Evolutionary conservation across 768 basidiomycete species (phyloP).

Genomic region (Mycena maculata): DNA sequence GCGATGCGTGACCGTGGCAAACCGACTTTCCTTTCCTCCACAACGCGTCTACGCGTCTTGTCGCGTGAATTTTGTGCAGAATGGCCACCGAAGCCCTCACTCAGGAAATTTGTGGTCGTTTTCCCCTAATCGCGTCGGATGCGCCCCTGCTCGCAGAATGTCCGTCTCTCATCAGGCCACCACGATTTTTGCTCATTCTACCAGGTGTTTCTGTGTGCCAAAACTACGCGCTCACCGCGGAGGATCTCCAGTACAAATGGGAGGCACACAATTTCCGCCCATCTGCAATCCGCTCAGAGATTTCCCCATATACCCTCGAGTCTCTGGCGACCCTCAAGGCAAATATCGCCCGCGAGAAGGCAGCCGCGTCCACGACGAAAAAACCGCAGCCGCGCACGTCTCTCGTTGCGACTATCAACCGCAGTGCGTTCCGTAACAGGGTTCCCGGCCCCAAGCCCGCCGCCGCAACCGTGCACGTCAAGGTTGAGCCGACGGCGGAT

Average conservation of each 20-base stretch:
- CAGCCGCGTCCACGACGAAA: conserved; percentile 43
- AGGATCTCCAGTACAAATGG: conserved; percentile 73
- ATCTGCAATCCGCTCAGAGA: conserved; percentile 49
- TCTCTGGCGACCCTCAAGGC: conserved; percentile 60
- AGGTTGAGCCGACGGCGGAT: conserved; percentile 48
- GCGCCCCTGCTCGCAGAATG: conserved; percentile 33
- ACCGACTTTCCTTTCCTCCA: not conserved
- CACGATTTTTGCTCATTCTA: conserved; percentile 27
- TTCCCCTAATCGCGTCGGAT: conserved; percentile 31
- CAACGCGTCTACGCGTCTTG: conserved; percentile 20
- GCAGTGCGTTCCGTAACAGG: conserved; percentile 38
- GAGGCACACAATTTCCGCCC: conserved; percentile 64
- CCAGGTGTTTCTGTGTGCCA: conserved; percentile 74
- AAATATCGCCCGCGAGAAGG: conserved; percentile 60
- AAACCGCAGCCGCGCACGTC: conserved; percentile 46
- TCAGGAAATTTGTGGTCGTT: conserved; percentile 20
- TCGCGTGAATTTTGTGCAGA: not conserved
- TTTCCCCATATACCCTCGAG: conserved; percentile 59
- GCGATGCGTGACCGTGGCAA: conserved; percentile 10
- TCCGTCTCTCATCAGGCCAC: not conserved
- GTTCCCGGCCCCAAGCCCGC: conserved; percentile 40
- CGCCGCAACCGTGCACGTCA: conserved; percentile 41
- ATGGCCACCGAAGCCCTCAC: conserved; percentile 15
- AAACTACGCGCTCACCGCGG: conserved; percentile 65
- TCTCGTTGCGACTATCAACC: conserved; percentile 48